Conservation (phyloP, 169 alveolate genomes). For the Sarcocystis neurona region DNA sequence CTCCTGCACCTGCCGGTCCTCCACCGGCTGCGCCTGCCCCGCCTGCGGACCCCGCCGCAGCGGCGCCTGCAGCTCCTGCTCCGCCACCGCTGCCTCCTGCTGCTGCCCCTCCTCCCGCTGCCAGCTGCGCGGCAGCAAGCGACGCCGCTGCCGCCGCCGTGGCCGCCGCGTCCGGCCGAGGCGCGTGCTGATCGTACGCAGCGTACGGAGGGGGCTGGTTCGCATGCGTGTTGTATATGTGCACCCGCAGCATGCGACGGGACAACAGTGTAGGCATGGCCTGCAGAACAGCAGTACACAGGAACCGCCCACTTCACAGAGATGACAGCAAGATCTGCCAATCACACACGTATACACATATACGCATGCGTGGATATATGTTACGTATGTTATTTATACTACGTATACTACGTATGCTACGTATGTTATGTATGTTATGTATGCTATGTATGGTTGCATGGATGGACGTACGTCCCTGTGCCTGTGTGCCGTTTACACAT, state of each 20-base stretch:
- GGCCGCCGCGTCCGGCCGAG: slow-evolving; percentile 12
- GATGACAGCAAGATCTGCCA: neutral
- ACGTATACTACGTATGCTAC: no score
- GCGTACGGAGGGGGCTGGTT: slow-evolving; percentile 32
- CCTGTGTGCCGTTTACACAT: no score
- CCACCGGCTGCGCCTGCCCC: neutral
- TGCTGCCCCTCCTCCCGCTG: slow-evolving; percentile 6
- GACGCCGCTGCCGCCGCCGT: slow-evolving; percentile 34
- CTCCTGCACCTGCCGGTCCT: neutral
- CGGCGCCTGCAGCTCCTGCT: slow-evolving; percentile 2
- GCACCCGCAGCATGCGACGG: slow-evolving; percentile 28
- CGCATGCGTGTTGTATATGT: slow-evolving; percentile 40
- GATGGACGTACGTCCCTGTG: no score
- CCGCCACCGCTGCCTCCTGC: neutral
- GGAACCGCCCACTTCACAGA: no score
- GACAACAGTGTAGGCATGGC: slow-evolving; percentile 27
- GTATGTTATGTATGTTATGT: no score
- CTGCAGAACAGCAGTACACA: neutral
- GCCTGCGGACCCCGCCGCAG: neutral
- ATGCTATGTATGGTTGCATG: no score
- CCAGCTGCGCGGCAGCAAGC: slow-evolving; percentile 7
- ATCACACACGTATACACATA: neutral
- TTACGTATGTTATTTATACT: no score
- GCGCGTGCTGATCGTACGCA: slow-evolving; percentile 34
- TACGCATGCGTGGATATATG: neutral